Base-by-base conservation (phyloP, 371 early-diverging fungal genomes). In the Fennellomyces sp. region DNA sequence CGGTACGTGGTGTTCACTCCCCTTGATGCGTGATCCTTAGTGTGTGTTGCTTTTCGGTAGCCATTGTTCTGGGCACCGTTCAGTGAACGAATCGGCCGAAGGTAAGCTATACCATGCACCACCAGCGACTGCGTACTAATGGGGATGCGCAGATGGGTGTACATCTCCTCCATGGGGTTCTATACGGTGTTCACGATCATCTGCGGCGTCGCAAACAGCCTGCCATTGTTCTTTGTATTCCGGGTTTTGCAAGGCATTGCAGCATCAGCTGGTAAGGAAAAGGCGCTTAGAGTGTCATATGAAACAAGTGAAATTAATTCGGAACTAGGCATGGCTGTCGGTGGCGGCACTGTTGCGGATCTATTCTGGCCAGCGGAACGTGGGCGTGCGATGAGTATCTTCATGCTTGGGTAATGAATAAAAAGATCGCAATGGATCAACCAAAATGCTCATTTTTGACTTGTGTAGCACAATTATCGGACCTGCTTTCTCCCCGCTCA, bases 401-500 rank as follows among this genome's bases (percentile, higher is more conserved):
- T 70, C 56, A 65, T 72, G 35, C 62, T 76, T 39, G 73, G 65
- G 69, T 71, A 67, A 63, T 45, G 17, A 39, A n/a, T 39, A 11
- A 1, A 45, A 2, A 23, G 21, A 45, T 5, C 45, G 23, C 45
- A 45, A 21, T 45, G 17, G 21, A 45, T 21, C 1, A n/a, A n/a
- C n/a, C n/a, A n/a, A n/a, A n/a, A n/a, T n/a, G n/a, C 15, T 45
- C 13, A 6, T 25, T 15, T 45, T 27, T 33, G 45, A 36, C 13
- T 13, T 26, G 13, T 36, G 6, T 50, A 82, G 85, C 3, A 75
- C 81, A 10, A 60, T 82, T 47, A 49, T 84, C 12, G 85, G 87
- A 0, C 86, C 87, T 17, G 72, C 80, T 21, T 54, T 84, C 45
- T 81, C 80, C 0, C 87, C 87, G 3, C 58, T 84, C 30, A 64